A percentile compares a stretch with the other conserved stretches of the same genome.
Evolutionary conservation across 129 eudicot species (phyloP).

Genomic region (Flaveria sonorensis): DNA sequence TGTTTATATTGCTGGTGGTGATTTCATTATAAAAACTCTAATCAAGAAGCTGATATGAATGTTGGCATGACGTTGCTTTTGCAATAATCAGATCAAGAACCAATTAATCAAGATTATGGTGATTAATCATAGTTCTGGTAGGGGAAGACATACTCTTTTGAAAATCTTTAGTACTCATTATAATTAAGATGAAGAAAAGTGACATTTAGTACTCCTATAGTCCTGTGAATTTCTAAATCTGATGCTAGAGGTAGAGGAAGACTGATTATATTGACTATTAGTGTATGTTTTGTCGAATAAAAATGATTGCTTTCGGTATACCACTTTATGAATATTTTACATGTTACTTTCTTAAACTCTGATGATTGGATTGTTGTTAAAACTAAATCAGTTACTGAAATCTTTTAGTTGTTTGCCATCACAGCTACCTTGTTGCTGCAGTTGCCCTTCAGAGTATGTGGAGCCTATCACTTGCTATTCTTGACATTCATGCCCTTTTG

Average conservation of each 20-base stretch:
- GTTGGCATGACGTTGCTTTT: neutral
- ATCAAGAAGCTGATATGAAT: neutral
- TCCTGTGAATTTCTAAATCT: neutral
- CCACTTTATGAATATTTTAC: constrained; percentile 8
- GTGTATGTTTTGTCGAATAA: neutral
- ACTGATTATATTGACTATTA: constrained; percentile 12
- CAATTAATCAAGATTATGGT: neutral
- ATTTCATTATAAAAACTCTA: constrained; percentile 9
- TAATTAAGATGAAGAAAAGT: constrained; percentile 13
- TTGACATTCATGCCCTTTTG: constrained; percentile 76
- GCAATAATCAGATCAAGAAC: neutral
- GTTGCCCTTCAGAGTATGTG: constrained; percentile 84
- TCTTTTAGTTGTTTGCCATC: constrained; percentile 25
- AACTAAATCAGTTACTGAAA: constrained; percentile 1
- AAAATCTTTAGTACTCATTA: neutral
- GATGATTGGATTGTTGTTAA: constrained; percentile 7
- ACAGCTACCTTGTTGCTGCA: constrained; percentile 94
- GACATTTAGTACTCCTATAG: neutral
- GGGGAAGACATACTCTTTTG: constrained; percentile 10
- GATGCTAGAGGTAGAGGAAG: constrained; percentile 25
- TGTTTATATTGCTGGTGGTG: neutral
- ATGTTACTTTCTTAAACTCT: constrained; percentile 1
- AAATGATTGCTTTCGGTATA: neutral
- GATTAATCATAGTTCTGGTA: neutral
- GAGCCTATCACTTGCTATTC: constrained; percentile 73